Conservation (phyloP, 1,284 basidiomycete species). For the Sporisorium graminicola region DNA sequence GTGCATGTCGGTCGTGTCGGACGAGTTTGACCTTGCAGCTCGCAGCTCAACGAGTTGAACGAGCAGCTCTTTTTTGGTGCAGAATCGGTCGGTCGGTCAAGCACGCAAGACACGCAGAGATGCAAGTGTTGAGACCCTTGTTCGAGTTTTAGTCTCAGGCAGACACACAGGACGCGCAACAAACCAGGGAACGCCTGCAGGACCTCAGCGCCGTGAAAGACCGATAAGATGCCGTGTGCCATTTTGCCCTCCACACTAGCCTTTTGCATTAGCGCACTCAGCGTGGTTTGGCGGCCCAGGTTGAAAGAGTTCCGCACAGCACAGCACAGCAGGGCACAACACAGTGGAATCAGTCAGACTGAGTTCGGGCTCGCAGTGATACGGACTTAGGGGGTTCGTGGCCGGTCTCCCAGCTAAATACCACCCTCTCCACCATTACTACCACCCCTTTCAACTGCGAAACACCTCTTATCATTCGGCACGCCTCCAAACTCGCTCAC, state of each 20-base stretch:
- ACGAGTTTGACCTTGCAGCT: constrained; percentile 16
- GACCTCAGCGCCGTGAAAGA: not conserved
- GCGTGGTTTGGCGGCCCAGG: too few species aligned
- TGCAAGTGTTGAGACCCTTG: not conserved
- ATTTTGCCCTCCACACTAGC: constrained; percentile 25
- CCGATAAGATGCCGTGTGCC: constrained; percentile 22
- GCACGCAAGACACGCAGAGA: constrained; percentile 4
- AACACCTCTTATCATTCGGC: not conserved
- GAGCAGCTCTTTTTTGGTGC: not conserved
- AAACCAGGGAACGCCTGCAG: not conserved
- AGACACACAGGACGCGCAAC: constrained; percentile 5
- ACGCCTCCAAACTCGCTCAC: too few species aligned
- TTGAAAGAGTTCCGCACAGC: not conserved
- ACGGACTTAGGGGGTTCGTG: not conserved
- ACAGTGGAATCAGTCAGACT: too few species aligned
- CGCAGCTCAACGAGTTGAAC: not conserved
- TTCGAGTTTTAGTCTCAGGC: constrained; percentile 1
- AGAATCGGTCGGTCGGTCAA: not conserved
- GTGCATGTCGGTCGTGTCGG: not conserved
- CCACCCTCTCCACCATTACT: not conserved
- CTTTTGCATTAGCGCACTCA: not conserved
- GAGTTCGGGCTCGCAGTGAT: not conserved
- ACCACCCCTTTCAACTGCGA: not conserved
- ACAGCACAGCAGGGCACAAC: not conserved
- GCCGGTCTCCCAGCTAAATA: not conserved